phyloP scores from a whole-genome alignment of 768 basidiomycete species.

The Tulasnella sp. region DNA sequence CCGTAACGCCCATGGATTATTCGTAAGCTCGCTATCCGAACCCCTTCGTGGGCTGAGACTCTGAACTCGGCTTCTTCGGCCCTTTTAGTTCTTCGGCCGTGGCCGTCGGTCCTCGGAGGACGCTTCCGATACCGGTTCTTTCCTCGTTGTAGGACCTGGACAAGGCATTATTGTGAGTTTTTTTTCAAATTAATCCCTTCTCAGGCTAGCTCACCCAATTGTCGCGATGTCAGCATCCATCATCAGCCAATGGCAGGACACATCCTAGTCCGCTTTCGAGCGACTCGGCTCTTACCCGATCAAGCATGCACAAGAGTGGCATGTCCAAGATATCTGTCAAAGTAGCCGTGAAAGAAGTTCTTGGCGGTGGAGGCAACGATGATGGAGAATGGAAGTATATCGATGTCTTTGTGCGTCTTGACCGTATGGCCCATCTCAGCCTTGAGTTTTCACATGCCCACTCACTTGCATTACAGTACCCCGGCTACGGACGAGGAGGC shows the following conservation, averaged over 20 bases:
- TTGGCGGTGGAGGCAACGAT: constrained; percentile 27
- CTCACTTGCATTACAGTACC: constrained; percentile 5
- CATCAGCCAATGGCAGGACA: not conserved
- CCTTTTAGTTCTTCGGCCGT: constrained; percentile 22
- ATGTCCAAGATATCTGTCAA: constrained; percentile 25
- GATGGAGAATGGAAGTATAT: constrained; percentile 26
- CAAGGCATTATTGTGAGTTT: constrained; percentile 9
- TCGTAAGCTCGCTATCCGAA: not conserved
- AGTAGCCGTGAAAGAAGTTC: constrained; percentile 20
- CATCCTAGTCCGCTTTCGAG: not conserved
- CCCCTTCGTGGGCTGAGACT: not conserved
- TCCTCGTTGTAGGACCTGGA: constrained; percentile 19
- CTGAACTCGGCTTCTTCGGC: not conserved
- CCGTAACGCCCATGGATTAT: constrained; percentile 18
- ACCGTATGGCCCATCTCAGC: not conserved
- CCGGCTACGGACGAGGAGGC: constrained; percentile 23
- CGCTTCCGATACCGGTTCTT: not conserved
- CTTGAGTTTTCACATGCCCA: not conserved
- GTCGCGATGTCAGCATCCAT: not conserved
- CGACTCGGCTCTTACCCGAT: not conserved
- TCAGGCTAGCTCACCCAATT: not conserved
- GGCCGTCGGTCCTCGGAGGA: constrained; percentile 3
- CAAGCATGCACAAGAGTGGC: not conserved
- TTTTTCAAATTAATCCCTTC: not conserved
- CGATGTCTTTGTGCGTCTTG: constrained; percentile 24